phyloP scores from a whole-genome alignment of 169 alveolate genomes.

The Pseudocohnilembus persalinus region DNA sequence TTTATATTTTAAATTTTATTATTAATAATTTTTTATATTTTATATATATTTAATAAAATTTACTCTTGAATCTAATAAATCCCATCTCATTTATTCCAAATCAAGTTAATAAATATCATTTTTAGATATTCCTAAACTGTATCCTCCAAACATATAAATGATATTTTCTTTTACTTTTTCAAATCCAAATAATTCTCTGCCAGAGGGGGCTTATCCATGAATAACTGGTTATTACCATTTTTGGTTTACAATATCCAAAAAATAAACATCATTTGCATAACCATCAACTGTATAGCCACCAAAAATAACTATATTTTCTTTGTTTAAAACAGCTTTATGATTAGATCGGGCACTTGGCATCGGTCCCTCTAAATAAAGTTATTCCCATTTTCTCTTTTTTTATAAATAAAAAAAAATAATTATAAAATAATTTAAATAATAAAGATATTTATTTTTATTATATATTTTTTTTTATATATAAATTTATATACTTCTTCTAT shows the following conservation, averaged over 20 bases:
- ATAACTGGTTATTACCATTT: conserved; percentile 47
- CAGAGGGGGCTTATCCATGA: conserved; percentile 37
- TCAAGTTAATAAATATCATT: conserved; percentile 41
- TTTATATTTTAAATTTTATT: conserved; percentile 6
- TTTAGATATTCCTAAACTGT: conserved; percentile 22
- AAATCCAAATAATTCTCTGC: conserved; percentile 38
- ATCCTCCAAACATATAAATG: conserved; percentile 53
- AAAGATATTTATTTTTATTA: background rate
- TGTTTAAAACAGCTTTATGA: conserved; percentile 43
- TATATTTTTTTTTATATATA: background rate
- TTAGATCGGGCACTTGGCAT: conserved; percentile 38
- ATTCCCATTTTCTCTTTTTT: conserved; percentile 42
- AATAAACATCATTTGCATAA: conserved; percentile 53
- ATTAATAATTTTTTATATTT: conserved; percentile 2
- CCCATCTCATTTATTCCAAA: conserved; percentile 32
- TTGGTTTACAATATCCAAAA: conserved; percentile 37
- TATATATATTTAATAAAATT: conserved; percentile 30
- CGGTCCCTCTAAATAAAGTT: conserved; percentile 34
- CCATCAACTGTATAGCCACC: conserved; percentile 56
- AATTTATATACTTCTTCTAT: conserved; percentile 3
- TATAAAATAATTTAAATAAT: background rate
- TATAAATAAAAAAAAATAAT: too few relatives aligned
- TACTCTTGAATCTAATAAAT: conserved; percentile 11
- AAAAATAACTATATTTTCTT: conserved; percentile 37
- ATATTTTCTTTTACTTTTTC: conserved; percentile 7